Conservation (phyloP, 306 rosid genomes). For the Bauhinia variegata region DNA sequence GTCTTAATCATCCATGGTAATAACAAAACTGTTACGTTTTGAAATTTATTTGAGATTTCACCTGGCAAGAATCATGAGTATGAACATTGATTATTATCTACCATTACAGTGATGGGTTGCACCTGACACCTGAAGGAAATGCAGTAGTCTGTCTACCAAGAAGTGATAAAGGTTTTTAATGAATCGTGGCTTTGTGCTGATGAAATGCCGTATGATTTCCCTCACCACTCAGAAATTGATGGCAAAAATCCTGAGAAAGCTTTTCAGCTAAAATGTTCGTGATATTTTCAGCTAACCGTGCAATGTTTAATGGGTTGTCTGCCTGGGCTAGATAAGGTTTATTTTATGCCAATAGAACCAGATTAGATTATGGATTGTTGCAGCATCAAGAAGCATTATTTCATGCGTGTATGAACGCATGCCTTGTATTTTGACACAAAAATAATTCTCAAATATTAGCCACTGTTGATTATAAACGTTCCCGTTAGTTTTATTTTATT, state of each 20-base stretch:
- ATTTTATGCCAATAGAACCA: no score
- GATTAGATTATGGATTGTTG: no score
- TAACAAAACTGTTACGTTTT: slow-evolving; percentile 12
- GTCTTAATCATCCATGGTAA: slow-evolving; percentile 8
- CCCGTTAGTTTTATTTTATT: no score
- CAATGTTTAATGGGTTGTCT: slow-evolving; percentile 11
- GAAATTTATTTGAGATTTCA: slow-evolving; percentile 16
- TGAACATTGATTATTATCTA: slow-evolving; percentile 25
- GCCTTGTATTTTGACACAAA: no score
- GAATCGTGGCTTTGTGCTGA: slow-evolving; percentile 54
- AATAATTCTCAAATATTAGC: no score
- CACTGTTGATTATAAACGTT: no score
- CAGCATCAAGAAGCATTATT: no score
- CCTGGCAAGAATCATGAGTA: background rate
- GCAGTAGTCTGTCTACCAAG: slow-evolving; percentile 52
- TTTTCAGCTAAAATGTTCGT: slow-evolving; percentile 59
- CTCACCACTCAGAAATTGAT: slow-evolving; percentile 78
- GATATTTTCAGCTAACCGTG: slow-evolving; percentile 28
- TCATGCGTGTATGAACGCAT: no score
- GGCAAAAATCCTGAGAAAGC: slow-evolving; percentile 61
- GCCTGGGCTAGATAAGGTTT: slow-evolving; percentile 27
- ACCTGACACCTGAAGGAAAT: slow-evolving; percentile 84
- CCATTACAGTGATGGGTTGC: slow-evolving; percentile 80
- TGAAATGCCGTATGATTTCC: slow-evolving; percentile 81
- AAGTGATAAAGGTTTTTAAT: slow-evolving; percentile 46